phyloP scores from a whole-genome alignment of 805 yeast genomes.

The Pichia paraexigua region DNA sequence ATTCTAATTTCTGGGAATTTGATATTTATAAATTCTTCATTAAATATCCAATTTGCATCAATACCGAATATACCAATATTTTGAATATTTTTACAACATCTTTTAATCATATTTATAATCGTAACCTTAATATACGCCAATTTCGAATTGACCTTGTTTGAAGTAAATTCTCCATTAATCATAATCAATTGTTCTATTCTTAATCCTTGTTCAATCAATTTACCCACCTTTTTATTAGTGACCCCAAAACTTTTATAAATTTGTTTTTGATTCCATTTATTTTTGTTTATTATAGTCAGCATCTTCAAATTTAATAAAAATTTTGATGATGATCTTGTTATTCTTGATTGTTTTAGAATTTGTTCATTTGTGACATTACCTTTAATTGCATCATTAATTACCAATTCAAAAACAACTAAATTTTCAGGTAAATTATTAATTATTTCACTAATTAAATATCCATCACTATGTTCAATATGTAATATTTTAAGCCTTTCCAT shows the following conservation, averaged over 20 bases:
- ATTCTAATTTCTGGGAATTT: neutral
- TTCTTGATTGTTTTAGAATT: neutral
- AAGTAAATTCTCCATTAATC: neutral
- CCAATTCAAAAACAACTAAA: conserved; percentile 1
- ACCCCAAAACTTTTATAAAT: neutral
- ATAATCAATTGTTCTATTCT: neutral
- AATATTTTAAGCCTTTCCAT: neutral
- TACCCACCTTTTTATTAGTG: neutral
- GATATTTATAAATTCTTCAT: neutral
- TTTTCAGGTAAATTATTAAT: neutral
- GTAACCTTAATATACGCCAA: neutral
- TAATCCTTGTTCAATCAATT: neutral
- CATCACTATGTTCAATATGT: neutral
- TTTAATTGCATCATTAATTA: neutral
- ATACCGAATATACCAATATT: conserved; percentile 7
- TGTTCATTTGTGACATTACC: neutral
- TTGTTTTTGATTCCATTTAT: neutral
- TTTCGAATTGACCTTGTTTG: neutral
- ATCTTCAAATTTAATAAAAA: neutral
- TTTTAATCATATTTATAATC: neutral
- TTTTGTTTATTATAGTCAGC: neutral
- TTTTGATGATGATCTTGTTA: neutral
- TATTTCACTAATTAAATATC: neutral
- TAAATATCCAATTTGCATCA: conserved; percentile 3
- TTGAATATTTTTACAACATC: neutral